Base-by-base conservation (phyloP, 2,329 filamentous ascomycete species). In the Lecanosticta acicola region DNA sequence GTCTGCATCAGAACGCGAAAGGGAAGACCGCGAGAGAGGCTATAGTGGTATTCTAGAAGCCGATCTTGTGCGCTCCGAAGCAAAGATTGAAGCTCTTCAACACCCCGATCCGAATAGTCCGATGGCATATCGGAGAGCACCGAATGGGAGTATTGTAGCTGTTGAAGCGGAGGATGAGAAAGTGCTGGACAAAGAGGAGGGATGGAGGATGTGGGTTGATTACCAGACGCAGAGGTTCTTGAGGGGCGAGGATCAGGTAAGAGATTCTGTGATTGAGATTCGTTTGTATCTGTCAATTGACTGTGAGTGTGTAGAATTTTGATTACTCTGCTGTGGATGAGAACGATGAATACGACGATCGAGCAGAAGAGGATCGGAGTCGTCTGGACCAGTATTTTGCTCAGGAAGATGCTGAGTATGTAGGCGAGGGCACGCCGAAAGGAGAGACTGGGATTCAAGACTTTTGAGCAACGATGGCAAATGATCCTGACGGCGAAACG, bases 21-120 rank as follows among this genome's bases (percentile, higher is more conserved):
- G 76, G 4, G 86, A 91, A 57, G 84, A 83, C 7, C 79, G 79
- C 35, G 70, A 72, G 7, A 88, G 88, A 62, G 88, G 88, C 9
- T 93, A 88, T 64, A 85, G 84, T 1, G 84, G 85, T 18, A 77
- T 85, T 10, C 76, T 94, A 3, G 85, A 94, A 62, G 81, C 86
- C 1, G 87, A 90, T 54, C 71, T 94, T 4, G 69, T 83, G 49
- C 80, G 87, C 20, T 84, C 85, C 13, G 87, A 94, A 64, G 83
- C 83, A 10, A 86, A 86, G 60, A 75, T 91, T 52, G 78, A 75
- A 41, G 80, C 79, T 8, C 67, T 85, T 16, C 67, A 69, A n/a
- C 66, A 78, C 52, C 75, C 76, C 0, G 70, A 76, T 58, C 69
- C 73, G 17, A 69, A 73, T 46, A 68, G 68, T 37, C 71, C 71